These are phyloP conservation scores for Chondrus crispus DNA, from an alignment of 23 red algal species.

Conservation along the genomic window DNA sequence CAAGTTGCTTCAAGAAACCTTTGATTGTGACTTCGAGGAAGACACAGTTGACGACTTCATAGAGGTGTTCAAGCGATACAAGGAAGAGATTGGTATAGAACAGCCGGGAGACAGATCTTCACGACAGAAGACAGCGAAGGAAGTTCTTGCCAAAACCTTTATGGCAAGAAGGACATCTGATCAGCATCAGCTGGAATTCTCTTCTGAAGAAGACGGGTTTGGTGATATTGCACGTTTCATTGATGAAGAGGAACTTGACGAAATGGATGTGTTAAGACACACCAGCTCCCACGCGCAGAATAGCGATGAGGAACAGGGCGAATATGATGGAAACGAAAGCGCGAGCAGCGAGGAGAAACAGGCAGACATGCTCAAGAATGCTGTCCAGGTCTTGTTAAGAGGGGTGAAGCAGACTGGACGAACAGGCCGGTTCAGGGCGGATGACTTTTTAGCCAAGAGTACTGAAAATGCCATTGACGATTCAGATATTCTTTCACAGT, in stretches of 20 bases:
- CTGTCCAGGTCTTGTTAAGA: slow-evolving; percentile 45
- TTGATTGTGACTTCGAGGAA: slow-evolving; percentile 23
- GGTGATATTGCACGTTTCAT: slow-evolving; percentile 53
- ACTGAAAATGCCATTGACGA: slow-evolving; percentile 6
- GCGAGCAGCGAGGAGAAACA: slow-evolving; percentile 18
- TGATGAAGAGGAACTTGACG: slow-evolving; percentile 54
- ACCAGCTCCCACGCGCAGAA: neutral
- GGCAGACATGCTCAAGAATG: slow-evolving; percentile 30
- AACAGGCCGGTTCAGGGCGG: slow-evolving; percentile 37
- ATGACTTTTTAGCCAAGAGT: slow-evolving; percentile 42
- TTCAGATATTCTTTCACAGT: slow-evolving; percentile 37
- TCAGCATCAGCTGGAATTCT: neutral
- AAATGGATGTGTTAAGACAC: slow-evolving; percentile 24
- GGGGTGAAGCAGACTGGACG: slow-evolving; percentile 42
- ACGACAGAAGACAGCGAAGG: slow-evolving; percentile 33
- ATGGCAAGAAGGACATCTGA: slow-evolving; percentile 1
- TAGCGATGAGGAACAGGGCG: neutral
- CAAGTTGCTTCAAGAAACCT: slow-evolving; percentile 33
- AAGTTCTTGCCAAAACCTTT: slow-evolving; percentile 26
- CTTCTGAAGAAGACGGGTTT: slow-evolving; percentile 60
- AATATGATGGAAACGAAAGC: neutral
- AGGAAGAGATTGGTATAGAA: slow-evolving; percentile 36
- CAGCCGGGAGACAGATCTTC: neutral
- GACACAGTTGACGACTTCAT: slow-evolving; percentile 42
- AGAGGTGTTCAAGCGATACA: slow-evolving; percentile 30